Evolutionary conservation across 805 yeast genomes (phyloP).

Genomic region (Ogataea dorogensis): DNA sequence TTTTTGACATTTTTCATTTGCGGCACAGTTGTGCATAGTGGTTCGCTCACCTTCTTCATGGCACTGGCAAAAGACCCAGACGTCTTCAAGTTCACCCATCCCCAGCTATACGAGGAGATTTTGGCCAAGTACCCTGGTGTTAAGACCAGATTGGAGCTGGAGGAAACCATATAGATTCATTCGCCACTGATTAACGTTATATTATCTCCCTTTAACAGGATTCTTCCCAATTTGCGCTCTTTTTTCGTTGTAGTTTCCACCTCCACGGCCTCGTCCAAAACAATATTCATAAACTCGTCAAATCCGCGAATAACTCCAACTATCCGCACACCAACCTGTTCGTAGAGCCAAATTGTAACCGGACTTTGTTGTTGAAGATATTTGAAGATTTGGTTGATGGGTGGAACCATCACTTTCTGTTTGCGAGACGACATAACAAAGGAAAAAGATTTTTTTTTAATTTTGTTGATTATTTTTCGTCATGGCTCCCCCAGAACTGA

Average conservation of each 20-base stretch:
- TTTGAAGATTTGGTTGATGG: constrained; percentile 87
- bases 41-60: constrained; percentile 78
- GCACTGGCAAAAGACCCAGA: constrained; percentile 86
- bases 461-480: constrained; percentile 4
- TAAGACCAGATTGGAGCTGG: constrained; percentile 7
- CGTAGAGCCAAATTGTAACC: constrained; percentile 87
- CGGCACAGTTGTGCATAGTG: constrained; percentile 70
- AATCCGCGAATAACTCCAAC: constrained; percentile 89
- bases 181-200: constrained; percentile 61
- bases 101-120: constrained; percentile 41
- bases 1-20: constrained; percentile 69
- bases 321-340: constrained; percentile 72
- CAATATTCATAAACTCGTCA: constrained; percentile 94
- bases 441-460: constrained; percentile 4
- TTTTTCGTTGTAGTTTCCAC: constrained; percentile 45
- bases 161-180: constrained; percentile 29
- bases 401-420: constrained; percentile 69
- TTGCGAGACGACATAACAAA: constrained; percentile 40
- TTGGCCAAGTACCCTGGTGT: constrained; percentile 29
- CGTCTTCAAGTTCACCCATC: constrained; percentile 68
- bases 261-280: constrained; percentile 62
- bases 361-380: constrained; percentile 76
- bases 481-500: constrained; percentile 29
- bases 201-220: constrained; percentile 90
- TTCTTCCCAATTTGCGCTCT: constrained; percentile 61